A percentile compares a stretch with the other conserved stretches of the same genome.
phyloP scores from a whole-genome alignment of 306 rosid genomes.

The Vigna mungo region DNA sequence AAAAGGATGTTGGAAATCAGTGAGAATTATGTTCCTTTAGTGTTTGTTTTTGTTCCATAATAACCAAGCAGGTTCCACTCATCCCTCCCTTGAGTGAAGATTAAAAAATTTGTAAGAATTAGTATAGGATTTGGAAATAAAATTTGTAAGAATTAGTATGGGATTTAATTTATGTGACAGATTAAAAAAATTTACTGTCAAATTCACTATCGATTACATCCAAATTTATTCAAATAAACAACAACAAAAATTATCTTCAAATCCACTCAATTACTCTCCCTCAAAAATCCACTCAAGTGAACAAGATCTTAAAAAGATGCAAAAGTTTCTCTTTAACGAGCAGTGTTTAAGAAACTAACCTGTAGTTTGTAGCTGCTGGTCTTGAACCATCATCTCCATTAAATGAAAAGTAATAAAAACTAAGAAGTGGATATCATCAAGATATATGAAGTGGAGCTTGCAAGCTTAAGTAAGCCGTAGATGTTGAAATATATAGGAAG shows the following conservation, averaged over 20 bases:
- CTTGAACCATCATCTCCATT: constrained; percentile 59
- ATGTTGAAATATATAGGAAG: constrained; percentile 5
- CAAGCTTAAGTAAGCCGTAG: constrained; percentile 12
- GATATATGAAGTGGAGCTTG: constrained; percentile 29
- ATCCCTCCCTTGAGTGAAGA: no score
- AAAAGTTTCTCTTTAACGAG: neutral
- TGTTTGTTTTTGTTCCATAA: constrained; percentile 15
- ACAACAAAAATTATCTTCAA: no score
- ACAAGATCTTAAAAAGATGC: neutral
- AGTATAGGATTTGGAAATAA: no score
- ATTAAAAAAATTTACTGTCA: no score
- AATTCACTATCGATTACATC: no score
- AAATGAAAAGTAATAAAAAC: neutral
- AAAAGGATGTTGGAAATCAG: neutral
- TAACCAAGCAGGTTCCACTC: neutral
- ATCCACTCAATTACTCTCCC: no score
- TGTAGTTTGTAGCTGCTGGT: constrained; percentile 51
- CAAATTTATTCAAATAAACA: no score
- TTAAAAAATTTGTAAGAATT: no score
- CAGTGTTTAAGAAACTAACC: constrained; percentile 49
- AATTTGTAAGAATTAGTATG: no score
- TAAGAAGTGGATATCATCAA: neutral
- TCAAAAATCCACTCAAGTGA: no score
- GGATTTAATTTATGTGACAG: no score
- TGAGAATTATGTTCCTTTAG: neutral